Evolutionary conservation across 2,329 filamentous ascomycete genomes (phyloP).

Genomic region (Pyrenophora teres): DNA sequence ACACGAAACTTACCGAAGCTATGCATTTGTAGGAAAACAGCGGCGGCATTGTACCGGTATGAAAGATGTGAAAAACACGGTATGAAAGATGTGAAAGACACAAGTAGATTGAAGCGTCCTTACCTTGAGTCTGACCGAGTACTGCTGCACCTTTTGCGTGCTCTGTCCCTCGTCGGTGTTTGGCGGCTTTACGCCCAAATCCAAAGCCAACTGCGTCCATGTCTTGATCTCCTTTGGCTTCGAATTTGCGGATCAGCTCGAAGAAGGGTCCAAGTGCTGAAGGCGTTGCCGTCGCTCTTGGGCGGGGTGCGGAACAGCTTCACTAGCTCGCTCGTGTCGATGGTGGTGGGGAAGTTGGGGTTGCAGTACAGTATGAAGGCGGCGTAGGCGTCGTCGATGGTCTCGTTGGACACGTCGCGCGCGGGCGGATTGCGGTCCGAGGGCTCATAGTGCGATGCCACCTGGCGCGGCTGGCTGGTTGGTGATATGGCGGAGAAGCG

Average conservation of each 20-base stretch:
- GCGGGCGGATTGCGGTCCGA: constrained; percentile 65
- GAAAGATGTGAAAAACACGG: not conserved
- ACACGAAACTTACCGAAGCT: not conserved
- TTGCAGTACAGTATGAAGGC: constrained; percentile 90
- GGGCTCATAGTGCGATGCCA: constrained; percentile 42
- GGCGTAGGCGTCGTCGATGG: constrained; percentile 81
- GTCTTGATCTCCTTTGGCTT: constrained; percentile 87
- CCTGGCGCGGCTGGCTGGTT: constrained; percentile 42
- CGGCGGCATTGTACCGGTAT: not conserved
- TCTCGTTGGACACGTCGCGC: constrained; percentile 68
- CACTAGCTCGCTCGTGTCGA: constrained; percentile 71
- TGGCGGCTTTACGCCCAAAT: constrained; percentile 85
- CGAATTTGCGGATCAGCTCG: constrained; percentile 76
- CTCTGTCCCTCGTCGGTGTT: constrained; percentile 83
- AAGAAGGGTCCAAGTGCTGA: constrained; percentile 81
- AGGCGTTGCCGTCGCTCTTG: constrained; percentile 84
- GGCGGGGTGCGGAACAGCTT: constrained; percentile 80
- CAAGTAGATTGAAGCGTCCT: constrained; percentile 15
- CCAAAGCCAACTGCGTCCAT: constrained; percentile 85
- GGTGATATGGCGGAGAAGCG: constrained; percentile 47
- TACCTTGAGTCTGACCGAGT: constrained; percentile 89
- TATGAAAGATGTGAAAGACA: not conserved
- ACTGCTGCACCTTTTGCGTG: constrained; percentile 92
- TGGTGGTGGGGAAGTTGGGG: constrained; percentile 72
- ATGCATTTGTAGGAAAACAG: not conserved